These are phyloP conservation scores for Globisporangium acanthophoron DNA, from an alignment of 352 stramenopile genomes.

Conservation along the genomic window DNA sequence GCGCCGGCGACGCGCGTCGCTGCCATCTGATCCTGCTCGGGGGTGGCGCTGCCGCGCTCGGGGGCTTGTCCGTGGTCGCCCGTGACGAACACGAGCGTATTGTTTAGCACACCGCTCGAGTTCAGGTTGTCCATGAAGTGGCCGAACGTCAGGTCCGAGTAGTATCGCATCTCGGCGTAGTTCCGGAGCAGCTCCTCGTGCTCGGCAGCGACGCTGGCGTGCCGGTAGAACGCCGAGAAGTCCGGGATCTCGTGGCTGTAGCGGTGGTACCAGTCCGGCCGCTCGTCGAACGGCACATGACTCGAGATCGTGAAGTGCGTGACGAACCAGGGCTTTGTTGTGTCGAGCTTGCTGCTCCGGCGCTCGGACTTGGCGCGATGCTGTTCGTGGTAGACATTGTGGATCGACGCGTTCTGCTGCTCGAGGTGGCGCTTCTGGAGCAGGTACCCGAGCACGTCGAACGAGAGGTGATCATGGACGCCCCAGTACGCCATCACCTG, in stretches of 20 bases:
- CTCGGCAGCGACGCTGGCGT: slow-evolving; percentile 13
- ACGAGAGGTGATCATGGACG: slow-evolving; percentile 63
- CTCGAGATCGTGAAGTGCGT: slow-evolving; percentile 76
- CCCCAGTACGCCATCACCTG: slow-evolving; percentile 64
- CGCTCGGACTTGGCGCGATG: slow-evolving; percentile 6
- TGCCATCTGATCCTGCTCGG: slow-evolving; percentile 43
- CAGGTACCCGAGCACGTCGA: slow-evolving; percentile 45
- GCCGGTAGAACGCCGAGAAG: slow-evolving; percentile 41
- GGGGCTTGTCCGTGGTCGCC: slow-evolving; percentile 65
- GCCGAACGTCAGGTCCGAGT: slow-evolving; percentile 51
- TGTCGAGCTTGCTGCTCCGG: slow-evolving; percentile 13
- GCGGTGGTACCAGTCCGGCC: slow-evolving; percentile 54
- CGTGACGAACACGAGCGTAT: slow-evolving; percentile 59
- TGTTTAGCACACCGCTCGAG: slow-evolving; percentile 43
- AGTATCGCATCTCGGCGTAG: slow-evolving; percentile 68
- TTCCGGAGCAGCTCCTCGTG: slow-evolving; percentile 40
- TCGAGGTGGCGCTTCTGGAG: slow-evolving; percentile 26
- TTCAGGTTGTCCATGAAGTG: slow-evolving; percentile 51
- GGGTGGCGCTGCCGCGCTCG: slow-evolving; percentile 34
- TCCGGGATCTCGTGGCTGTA: slow-evolving; percentile 27
- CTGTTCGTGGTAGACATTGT: slow-evolving; percentile 11
- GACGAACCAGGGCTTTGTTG: slow-evolving; percentile 41
- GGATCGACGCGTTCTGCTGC: slow-evolving; percentile 7
- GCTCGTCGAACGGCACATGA: slow-evolving; percentile 58
- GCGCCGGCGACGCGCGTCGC: slow-evolving; percentile 39